Base-by-base conservation (phyloP, 2,329 filamentous ascomycete species). In the Chrysoporthe puriensis region DNA sequence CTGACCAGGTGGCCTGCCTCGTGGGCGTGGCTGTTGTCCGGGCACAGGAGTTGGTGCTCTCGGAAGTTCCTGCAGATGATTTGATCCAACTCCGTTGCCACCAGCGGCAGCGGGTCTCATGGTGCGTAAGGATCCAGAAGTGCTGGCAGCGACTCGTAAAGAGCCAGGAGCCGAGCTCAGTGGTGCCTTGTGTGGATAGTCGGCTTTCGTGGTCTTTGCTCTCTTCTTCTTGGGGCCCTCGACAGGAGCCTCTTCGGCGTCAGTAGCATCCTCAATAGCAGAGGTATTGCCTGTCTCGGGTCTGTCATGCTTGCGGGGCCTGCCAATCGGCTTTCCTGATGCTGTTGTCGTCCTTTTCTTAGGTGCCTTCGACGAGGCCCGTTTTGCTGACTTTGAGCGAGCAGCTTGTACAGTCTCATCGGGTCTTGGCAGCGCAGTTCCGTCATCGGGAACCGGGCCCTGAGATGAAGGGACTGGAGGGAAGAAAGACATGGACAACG, bases 121-220 rank as follows among this genome's bases (percentile, higher is more conserved):
- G 60, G 90, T 90, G 56, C 95, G 91, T 68, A 98, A 85, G 5
- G 94, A 97, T 54, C 93, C 93, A 57, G 94, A 91, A 18, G 92
- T 97, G 76, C 93, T 97, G 59, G 95, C 95, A 69, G 92, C 90
- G n/a, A 97, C 93, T 61, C 94, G 88, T 36, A 98, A 83, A 3
- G 93, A 96, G 61, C 96, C 93, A 11, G 89, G 87, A 42, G 89
- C 89, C 50, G 87, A 85, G 63, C 90, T 91, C 73, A 97, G 91
- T 32, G 87, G 88, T 70, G 85, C 72, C 88, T 90, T 69, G 9
- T 68, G 58, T 68, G 73, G 73, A 72, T 73, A 79, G 62, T 90
- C 89, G n/a, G 88, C 88, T 80, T 89, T 90, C 26, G 88, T 93
- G 34, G 91, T 87, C 75, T 93, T 96, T 44, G 90, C 94, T 73